Base-by-base conservation (phyloP, 2,329 filamentous ascomycete genomes). In the Raffaelea albimanens region DNA sequence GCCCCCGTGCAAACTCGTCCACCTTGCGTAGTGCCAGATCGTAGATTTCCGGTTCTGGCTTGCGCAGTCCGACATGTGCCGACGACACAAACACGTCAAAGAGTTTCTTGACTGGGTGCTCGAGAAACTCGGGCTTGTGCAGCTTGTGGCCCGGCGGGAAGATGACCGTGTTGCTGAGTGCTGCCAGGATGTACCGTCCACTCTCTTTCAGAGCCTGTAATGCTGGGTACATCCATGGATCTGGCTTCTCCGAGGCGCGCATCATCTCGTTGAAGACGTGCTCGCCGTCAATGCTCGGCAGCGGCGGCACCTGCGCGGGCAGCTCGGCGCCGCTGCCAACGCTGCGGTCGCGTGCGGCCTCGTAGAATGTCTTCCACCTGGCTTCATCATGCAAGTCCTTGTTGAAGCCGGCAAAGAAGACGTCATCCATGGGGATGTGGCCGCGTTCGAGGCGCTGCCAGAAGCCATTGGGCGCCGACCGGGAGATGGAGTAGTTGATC, bases 221-320 rank as follows among this genome's bases (percentile, higher is more conserved):
- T 2, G 90, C 90, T 0, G 90, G 89, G 53, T 79, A 87, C 83
- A 97, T 93, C 72, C 85, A 86, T 4, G 87, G 88, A 61, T 98
- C 91, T 1, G 85, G 81, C 1, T 68, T 65, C 5, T 79, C 72
- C 11, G 85, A 82, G 13, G 75, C 67, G 4, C 72, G 67, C 88
- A 97, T 96, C 90, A 97, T 97, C 58, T 84, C 77, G 76, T 87
- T 85, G 69, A 95, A 96, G 23, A 98, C 71, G 65, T 69, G 80
- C 60, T 88, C 81, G 14, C 78, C 85, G 58, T 97, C 83, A 41
- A 97, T 74, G 2, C 70, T 63, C 0, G 91, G 91, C 0, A 89
- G 61, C 0, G 80, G 73, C 2, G 87, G 85, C 0, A 73, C 57
- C 16, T 66, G 56, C 18, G 51, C 58, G 20, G 64, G 64, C 13